Evolutionary conservation across 2,329 filamentous ascomycete genomes (phyloP).

Genomic region (Fusarium chuoi): DNA sequence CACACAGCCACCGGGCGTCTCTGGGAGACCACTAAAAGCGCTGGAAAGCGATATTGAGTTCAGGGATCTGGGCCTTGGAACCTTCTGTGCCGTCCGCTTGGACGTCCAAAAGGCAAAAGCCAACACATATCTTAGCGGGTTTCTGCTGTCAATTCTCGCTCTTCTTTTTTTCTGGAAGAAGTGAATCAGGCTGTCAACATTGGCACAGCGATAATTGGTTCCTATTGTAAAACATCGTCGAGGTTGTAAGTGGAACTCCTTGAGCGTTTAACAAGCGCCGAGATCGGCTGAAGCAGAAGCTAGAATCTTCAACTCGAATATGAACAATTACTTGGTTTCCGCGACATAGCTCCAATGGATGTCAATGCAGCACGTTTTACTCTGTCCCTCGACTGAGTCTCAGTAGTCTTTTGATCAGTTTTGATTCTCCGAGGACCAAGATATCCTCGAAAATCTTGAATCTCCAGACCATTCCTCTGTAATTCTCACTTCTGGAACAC

Average conservation of each 20-base stretch:
- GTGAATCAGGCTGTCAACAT: background rate
- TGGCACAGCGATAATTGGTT: background rate
- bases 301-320: background rate
- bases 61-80: constrained; percentile 4
- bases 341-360: too few relatives aligned
- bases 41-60: constrained; percentile 1
- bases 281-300: constrained; percentile 15
- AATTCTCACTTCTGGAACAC: background rate
- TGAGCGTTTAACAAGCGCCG: constrained; percentile 5
- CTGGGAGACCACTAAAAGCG: constrained; percentile 7
- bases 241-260: constrained; percentile 12
- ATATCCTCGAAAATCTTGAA: background rate
- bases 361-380: background rate
- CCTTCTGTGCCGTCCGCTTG: background rate
- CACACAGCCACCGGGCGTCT: constrained; percentile 14
- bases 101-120: background rate
- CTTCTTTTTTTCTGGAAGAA: constrained; percentile 17
- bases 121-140: background rate
- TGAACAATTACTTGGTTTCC: background rate
- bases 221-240: background rate
- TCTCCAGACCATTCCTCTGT: background rate
- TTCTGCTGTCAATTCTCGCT: background rate
- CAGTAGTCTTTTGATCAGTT: too few relatives aligned
- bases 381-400: background rate
- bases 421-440: background rate